Conservation (phyloP, 139 green algal genomes). For the Spirogloea muscicola region DNA sequence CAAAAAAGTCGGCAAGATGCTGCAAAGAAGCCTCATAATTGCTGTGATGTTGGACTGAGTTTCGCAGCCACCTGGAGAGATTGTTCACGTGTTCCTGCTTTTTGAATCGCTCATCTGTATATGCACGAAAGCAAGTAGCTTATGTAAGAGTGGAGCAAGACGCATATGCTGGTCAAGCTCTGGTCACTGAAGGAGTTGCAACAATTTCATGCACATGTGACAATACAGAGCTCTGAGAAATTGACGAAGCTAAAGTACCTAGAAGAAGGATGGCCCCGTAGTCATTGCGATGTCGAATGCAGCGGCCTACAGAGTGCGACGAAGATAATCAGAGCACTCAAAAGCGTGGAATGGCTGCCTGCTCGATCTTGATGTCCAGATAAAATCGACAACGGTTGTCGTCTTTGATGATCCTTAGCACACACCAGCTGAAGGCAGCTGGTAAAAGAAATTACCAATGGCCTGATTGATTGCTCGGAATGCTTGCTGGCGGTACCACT, state of each 20-base stretch:
- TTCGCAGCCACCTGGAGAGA: slow-evolving; percentile 18
- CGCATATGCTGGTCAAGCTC: neutral
- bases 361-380: too few relatives aligned
- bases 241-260: slow-evolving; percentile 43
- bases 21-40: too few relatives aligned
- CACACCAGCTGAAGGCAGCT: too few relatives aligned
- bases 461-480: slow-evolving; percentile 89
- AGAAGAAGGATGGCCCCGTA: slow-evolving; percentile 92
- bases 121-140: neutral
- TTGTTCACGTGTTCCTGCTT: neutral
- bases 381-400: too few relatives aligned
- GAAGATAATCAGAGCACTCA: neutral
- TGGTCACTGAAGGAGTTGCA: neutral
- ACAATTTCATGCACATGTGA: neutral
- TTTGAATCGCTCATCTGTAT: slow-evolving; percentile 8
- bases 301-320: slow-evolving; percentile 53
- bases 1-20: too few relatives aligned
- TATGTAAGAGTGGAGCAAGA: neutral
- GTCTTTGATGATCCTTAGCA: too few relatives aligned
- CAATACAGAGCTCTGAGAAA: neutral
- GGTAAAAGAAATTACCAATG: too few relatives aligned
- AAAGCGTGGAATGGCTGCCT: neutral
- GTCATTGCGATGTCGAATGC: slow-evolving; percentile 88
- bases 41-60: neutral
- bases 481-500: slow-evolving; percentile 92